phyloP scores from a whole-genome alignment of 805 yeast species.

The Candida sphagnicola region DNA sequence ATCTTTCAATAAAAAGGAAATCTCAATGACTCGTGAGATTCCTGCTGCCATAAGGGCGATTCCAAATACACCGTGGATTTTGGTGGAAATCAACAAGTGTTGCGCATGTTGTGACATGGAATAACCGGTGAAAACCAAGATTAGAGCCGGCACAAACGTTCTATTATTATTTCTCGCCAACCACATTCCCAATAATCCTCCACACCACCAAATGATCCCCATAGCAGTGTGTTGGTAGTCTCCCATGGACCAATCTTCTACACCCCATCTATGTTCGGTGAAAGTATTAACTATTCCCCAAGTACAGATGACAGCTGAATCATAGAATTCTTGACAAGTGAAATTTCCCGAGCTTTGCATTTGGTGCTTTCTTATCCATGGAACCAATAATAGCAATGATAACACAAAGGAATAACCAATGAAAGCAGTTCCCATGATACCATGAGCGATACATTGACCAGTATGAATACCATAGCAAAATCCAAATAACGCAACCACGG shows the following conservation, averaged over 20 bases:
- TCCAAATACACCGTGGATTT: constrained; percentile 87
- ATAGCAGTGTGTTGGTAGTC: constrained; percentile 94
- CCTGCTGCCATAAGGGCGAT: constrained; percentile 78
- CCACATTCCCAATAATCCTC: constrained; percentile 82
- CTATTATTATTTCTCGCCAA: constrained; percentile 60
- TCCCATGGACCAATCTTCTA: constrained; percentile 84
- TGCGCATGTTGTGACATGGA: constrained; percentile 92
- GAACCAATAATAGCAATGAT: constrained; percentile 61
- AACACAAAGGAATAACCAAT: constrained; percentile 74
- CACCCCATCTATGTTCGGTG: constrained; percentile 95
- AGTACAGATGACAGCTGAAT: constrained; percentile 69
- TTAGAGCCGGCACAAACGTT: constrained; percentile 73
- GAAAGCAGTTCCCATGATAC: constrained; percentile 92
- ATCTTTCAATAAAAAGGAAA: constrained; percentile 71
- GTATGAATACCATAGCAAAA: constrained; percentile 81
- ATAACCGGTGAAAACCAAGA: constrained; percentile 87
- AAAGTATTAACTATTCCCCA: constrained; percentile 96
- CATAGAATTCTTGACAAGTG: constrained; percentile 77
- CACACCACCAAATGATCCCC: constrained; percentile 97
- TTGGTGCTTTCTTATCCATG: constrained; percentile 62
- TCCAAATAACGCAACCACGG: constrained; percentile 80
- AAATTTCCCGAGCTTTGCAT: constrained; percentile 11
- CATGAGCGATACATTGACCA: constrained; percentile 96
- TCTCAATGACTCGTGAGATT: constrained; percentile 68
- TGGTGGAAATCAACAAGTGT: constrained; percentile 69